Evolutionary conservation across 176 grass and related monocot species (phyloP).

Genomic region (Calamus simplicifolius): DNA sequence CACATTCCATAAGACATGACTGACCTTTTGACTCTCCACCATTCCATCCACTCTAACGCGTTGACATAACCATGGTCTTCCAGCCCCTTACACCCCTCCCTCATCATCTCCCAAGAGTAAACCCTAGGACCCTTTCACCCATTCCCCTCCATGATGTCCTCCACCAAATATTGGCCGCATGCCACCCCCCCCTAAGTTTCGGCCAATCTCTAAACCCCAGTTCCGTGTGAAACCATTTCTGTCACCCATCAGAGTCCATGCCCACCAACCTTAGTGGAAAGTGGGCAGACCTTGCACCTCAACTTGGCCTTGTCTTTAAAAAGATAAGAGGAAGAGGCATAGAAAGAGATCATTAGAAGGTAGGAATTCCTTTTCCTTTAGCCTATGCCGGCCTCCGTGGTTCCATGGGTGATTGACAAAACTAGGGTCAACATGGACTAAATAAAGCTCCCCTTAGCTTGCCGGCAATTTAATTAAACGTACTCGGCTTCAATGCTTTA

Average conservation of each 20-base stretch:
- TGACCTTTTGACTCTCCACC: conserved; percentile 7
- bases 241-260: conserved; percentile 1
- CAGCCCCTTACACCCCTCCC: too few species aligned
- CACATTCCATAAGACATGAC: too few species aligned
- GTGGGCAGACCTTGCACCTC: neutral
- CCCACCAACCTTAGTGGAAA: conserved; percentile 11
- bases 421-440: conserved; percentile 5
- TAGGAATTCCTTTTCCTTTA: too few species aligned
- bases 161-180: neutral
- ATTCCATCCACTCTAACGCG: neutral
- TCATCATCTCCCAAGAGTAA: neutral
- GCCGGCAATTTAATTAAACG: conserved; percentile 5
- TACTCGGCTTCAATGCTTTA: neutral
- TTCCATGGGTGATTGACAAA: neutral
- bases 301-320: neutral
- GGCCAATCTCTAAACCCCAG: neutral
- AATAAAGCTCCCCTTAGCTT: conserved; percentile 3
- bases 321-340: neutral
- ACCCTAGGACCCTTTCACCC: neutral
- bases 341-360: too few species aligned
- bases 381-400: neutral
- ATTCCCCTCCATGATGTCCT: neutral
- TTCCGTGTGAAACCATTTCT: conserved; percentile 1
- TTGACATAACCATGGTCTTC: too few species aligned
- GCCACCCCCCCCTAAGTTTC: neutral